phyloP scores from a whole-genome alignment of 2,329 filamentous ascomycete genomes.

The Diaporthe amygdali region DNA sequence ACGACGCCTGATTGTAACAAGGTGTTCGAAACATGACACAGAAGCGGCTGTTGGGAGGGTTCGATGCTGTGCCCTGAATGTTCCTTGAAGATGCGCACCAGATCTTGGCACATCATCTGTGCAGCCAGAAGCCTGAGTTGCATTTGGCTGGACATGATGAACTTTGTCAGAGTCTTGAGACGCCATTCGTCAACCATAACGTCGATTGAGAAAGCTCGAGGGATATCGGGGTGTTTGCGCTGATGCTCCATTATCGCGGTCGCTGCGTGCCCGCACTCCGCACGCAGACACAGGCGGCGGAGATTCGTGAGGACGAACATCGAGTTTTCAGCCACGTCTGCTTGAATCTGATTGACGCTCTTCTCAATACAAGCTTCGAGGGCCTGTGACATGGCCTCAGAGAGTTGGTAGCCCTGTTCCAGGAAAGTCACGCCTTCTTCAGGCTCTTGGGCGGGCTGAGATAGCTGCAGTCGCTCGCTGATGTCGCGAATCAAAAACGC shows the following conservation, averaged over 20 bases:
- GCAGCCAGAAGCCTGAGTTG: constrained; percentile 84
- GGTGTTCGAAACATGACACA: constrained; percentile 72
- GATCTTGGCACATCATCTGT: constrained; percentile 71
- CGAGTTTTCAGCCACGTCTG: constrained; percentile 46
- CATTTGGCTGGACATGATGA: constrained; percentile 87
- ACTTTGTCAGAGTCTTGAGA: constrained; percentile 70
- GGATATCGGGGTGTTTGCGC: constrained; percentile 42
- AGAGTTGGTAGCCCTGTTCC: constrained; percentile 43
- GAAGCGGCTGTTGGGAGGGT: constrained; percentile 47
- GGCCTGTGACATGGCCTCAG: constrained; percentile 45
- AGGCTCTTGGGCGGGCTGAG: constrained; percentile 24
- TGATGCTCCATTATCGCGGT: constrained; percentile 39
- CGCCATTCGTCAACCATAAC: constrained; percentile 70
- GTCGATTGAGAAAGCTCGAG: constrained; percentile 46
- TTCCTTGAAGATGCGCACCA: constrained; percentile 70
- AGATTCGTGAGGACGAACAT: constrained; percentile 51
- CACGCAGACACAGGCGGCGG: constrained; percentile 45
- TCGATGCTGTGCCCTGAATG: constrained; percentile 53
- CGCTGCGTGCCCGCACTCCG: constrained; percentile 41
- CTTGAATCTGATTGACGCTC: constrained; percentile 55
- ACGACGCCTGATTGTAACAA: constrained; percentile 75
- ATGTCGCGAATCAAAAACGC: constrained; percentile 17
- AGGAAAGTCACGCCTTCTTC: constrained; percentile 41
- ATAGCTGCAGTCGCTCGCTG: constrained; percentile 27
- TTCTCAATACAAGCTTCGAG: constrained; percentile 59